Evolutionary conservation across 495 filamentous ascomycete genomes (phyloP).

Genomic region (Tuber calosporum): DNA sequence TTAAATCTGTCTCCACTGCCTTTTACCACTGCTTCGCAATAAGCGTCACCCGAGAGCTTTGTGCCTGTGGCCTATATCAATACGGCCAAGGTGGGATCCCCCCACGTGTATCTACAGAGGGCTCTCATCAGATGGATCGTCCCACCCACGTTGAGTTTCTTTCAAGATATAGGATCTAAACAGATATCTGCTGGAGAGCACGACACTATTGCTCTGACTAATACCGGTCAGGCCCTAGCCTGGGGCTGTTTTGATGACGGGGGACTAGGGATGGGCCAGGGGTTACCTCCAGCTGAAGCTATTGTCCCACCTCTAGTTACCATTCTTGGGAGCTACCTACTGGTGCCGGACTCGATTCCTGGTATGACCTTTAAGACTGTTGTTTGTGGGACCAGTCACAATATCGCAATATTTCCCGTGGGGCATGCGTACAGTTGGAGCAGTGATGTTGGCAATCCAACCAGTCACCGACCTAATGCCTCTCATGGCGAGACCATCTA

Average conservation of each 20-base stretch:
- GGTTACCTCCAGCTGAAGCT: no score
- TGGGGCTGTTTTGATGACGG: conserved; percentile 63
- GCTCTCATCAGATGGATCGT: conserved; percentile 50
- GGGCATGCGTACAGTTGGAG: conserved; percentile 65
- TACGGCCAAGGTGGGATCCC: conserved; percentile 71
- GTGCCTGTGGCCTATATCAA: conserved; percentile 80
- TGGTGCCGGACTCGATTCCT: no score
- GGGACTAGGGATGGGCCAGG: conserved; percentile 51
- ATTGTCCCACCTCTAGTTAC: no score
- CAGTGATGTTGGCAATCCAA: conserved; percentile 59
- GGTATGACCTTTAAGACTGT: no score
- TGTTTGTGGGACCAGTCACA: conserved; percentile 52
- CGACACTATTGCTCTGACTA: conserved; percentile 58
- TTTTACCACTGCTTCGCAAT: conserved; percentile 70
- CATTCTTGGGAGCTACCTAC: no score
- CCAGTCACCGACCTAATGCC: conserved; percentile 57
- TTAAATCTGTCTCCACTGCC: conserved; percentile 54
- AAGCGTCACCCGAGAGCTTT: conserved; percentile 61
- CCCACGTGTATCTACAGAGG: conserved; percentile 54
- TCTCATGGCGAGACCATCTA: no score
- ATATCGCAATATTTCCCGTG: conserved; percentile 51
- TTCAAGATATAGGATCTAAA: conserved; percentile 46
- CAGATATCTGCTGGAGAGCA: conserved; percentile 59
- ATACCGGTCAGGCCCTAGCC: conserved; percentile 55
- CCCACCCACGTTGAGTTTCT: conserved; percentile 59